Evolutionary conservation across 164 flowering plant species (phyloP), one percentile per base, ranked within the genome.

Genomic region (Cinnamomum chago): DNA sequence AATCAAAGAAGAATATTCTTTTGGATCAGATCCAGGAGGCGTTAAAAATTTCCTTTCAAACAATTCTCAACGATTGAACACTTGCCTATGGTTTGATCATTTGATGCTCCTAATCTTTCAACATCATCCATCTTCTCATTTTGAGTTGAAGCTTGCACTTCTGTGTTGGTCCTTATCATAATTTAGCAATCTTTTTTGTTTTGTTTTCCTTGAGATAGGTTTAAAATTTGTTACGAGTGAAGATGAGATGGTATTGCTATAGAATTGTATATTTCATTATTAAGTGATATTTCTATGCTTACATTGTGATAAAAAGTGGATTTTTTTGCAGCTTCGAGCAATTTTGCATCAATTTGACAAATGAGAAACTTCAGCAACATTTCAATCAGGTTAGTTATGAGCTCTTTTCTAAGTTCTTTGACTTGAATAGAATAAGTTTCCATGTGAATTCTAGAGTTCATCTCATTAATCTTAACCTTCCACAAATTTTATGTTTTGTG

Each of bases 301-400:
- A 40, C 47, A 40, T 40, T 40, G 47, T 40, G 11, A 15, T 58
- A 58, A 58, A 58, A 58, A 58, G 22, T 58, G 62, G 5, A 5
- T 58, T 58, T 17, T 58, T 58, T 58, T 58, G 17, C 62, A 58
- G 62, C 62, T 58, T 58, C 9, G 62, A 58, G 62, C 62, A 58
- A 58, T 58, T 58, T 58, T 58, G 62, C 62, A n/a, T 58, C 62
- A 58, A 58, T 58, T 58, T 58, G 62, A 58, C 62, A 58, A 58
- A 58, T 58, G 62, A 58, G 62, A 58, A 58, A 58, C 62, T 58
- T n/a, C 62, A 58, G 62, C 62, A 58, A 58, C 62, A 58, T 58
- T 58, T 58, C 22, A 58, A 58, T 58, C 62, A 58, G 62, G 62
- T 58, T 58, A 15, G 22, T 58, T 58, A 17, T 58, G 18, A 9